phyloP scores from a whole-genome alignment of 2,329 filamentous ascomycete genomes.

The Fusarium sp. region DNA sequence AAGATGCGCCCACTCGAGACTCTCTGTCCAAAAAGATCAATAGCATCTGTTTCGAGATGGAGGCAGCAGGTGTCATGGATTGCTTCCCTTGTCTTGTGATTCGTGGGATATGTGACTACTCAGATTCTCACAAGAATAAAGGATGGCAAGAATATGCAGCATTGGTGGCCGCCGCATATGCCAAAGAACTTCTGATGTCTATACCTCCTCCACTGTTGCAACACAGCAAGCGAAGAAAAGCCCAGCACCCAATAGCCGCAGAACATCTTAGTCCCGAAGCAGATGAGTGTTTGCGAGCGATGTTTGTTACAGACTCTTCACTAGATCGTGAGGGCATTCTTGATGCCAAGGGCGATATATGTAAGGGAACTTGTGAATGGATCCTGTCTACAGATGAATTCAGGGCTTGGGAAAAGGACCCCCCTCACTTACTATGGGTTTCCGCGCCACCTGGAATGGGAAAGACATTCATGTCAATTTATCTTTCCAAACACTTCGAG shows the following conservation, averaged over 20 bases:
- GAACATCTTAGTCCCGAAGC: rapidly evolving
- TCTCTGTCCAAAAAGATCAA: conserved; percentile 13
- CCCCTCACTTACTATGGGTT: not conserved
- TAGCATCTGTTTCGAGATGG: conserved; percentile 43
- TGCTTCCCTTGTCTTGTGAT: conserved; percentile 46
- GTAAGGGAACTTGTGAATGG: not conserved
- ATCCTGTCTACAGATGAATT: rapidly evolving
- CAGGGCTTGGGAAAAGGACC: rapidly evolving
- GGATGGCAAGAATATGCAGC: not conserved
- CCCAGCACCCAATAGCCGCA: rapidly evolving
- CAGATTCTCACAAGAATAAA: not conserved
- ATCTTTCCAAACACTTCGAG: not conserved
- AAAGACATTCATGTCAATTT: not conserved
- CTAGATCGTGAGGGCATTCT: not conserved
- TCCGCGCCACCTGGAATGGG: not conserved
- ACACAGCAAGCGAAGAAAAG: not conserved
- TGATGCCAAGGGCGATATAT: not conserved
- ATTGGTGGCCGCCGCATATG: rapidly evolving
- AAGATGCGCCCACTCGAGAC: conserved; percentile 44
- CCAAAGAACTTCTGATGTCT: not conserved
- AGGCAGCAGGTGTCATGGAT: conserved; percentile 39
- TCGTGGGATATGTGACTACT: conserved; percentile 52
- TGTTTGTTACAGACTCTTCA: not conserved
- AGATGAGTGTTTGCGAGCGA: rapidly evolving
- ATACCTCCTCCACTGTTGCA: rapidly evolving